Evolutionary conservation across 75 land plant species (phyloP), one percentile per base, ranked within the genome.

Genomic region (Ceratopteris richardii): DNA sequence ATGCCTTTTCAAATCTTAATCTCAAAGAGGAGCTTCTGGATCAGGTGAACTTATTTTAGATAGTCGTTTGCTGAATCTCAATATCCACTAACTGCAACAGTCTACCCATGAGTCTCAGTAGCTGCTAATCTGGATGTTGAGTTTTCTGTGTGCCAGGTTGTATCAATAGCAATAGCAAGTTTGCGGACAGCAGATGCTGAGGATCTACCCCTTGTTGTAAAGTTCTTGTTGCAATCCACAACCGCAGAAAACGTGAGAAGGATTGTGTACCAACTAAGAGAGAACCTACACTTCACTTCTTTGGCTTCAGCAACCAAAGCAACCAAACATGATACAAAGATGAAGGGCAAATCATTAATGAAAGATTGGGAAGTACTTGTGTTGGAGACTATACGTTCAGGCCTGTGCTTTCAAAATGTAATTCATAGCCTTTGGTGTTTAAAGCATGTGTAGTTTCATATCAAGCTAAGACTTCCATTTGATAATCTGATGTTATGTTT

Each of bases 401-500:
- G 81, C 48, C 83, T 90, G 58, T 74, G 74, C 25, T 80, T 87
- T 52, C 80, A 81, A 53, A 79, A 77, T 72, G 96, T 90, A 65
- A 25, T 66, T 59, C n/a, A n/a, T n/a, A 31, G 10, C n/a, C 31
- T n/a, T n/a, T n/a, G n/a, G n/a, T n/a, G n/a, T n/a, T n/a, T n/a
- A n/a, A n/a, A n/a, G n/a, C n/a, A n/a, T n/a, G n/a, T n/a, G n/a
- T n/a, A n/a, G n/a, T n/a, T n/a, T n/a, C n/a, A n/a, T n/a, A n/a
- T n/a, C n/a, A n/a, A n/a, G n/a, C n/a, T n/a, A n/a, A n/a, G n/a
- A n/a, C n/a, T n/a, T n/a, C n/a, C n/a, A n/a, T n/a, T n/a, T n/a
- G n/a, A n/a, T n/a, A n/a, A n/a, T 33, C 9, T 9, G 9, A 3
- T 33, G 37, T 4, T 4, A 33, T 33, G 37, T 33, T 9, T 33